Base-by-base conservation (phyloP, 1,139 yeast genomes). In the Saccharomyces hybrid region DNA sequence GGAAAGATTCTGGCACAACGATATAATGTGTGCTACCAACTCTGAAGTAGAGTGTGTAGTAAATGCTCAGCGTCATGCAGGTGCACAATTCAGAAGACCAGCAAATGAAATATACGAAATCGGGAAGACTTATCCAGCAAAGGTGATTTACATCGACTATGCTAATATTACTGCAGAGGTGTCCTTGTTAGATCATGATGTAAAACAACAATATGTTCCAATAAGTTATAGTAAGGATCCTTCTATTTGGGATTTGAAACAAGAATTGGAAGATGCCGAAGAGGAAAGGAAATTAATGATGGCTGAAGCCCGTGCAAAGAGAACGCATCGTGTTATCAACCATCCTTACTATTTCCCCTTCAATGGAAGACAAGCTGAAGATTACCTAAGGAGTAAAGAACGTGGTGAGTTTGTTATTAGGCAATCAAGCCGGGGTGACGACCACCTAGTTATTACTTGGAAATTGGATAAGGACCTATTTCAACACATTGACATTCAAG, bases 361-460 rank as follows among this genome's bases (percentile, higher is more conserved):
- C 75, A 88, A 83, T 64, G 81, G 86, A 58, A 79, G 78, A 58
- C 97, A 93, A 73, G 98, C 99, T 0, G 98, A 93, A 71, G 96
- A 88, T 64, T 91, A 79, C 64, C 78, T 93, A 66, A 97, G 97
- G 11, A 88, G 96, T 14, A 81, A 87, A 70, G 82, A 84, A 50
- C 85, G 91, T 57, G 99, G 99, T 51, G 97, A 89, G 64, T 82
- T 90, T 73, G 96, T 95, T 32, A 88, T 93, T 56, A 82, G 99
- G 63, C 99, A 98, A 9, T 90, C 97, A 0, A 88, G 96, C 6
- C 83, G 85, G 59, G 99, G 99, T 38, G 78, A 82, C 48, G 87
- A 88, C 61, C 97, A 83, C 70, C 78, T 93, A 63, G 91, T 97
- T 1, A 86, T 91, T 46, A 93, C 99, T 0, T 93, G 99, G 98